Percentiles rank a stretch among this genome's conserved stretches.
These are phyloP conservation scores for Gaeumannomyces sp. DNA, from an alignment of 2,329 filamentous ascomycete genomes.

Conservation along the genomic window DNA sequence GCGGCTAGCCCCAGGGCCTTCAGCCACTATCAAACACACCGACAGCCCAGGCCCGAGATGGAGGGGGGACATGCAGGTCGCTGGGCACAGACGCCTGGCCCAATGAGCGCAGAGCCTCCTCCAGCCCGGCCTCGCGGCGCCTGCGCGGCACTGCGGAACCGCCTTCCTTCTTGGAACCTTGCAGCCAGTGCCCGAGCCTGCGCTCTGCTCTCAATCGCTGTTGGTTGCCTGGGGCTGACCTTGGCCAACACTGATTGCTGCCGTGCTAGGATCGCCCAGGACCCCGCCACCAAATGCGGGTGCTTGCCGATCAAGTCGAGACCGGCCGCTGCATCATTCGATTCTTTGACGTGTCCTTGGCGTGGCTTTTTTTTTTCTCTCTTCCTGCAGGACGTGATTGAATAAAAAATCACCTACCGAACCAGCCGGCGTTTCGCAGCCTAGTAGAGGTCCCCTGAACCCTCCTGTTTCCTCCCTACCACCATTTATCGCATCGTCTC, in stretches of 20 bases:
- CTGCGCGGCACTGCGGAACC: too few species aligned
- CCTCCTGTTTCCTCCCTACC: too few species aligned
- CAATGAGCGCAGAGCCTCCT: too few species aligned
- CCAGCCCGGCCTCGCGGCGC: too few species aligned
- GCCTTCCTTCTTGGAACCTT: too few species aligned
- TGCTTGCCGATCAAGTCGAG: constrained; percentile 1
- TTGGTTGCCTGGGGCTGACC: not conserved
- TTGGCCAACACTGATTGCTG: not conserved
- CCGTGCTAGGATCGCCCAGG: not conserved
- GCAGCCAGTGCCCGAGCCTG: too few species aligned
- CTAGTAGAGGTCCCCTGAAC: not conserved
- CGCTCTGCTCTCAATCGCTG: not conserved
- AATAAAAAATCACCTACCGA: not conserved
- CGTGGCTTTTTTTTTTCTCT: not conserved
- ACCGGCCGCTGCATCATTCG: not conserved
- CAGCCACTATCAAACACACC: too few species aligned
- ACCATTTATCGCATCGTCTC: too few species aligned
- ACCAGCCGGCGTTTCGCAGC: not conserved
- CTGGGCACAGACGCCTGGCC: too few species aligned
- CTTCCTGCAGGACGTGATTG: not conserved
- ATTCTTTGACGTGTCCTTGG: not conserved
- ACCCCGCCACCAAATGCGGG: not conserved
- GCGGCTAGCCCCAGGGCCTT: too few species aligned
- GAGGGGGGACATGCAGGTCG: too few species aligned
- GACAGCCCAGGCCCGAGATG: too few species aligned